These are phyloP conservation scores for Gentiana macrophylla DNA, from an alignment of 257 asterid genomes.

Conservation along the genomic window DNA sequence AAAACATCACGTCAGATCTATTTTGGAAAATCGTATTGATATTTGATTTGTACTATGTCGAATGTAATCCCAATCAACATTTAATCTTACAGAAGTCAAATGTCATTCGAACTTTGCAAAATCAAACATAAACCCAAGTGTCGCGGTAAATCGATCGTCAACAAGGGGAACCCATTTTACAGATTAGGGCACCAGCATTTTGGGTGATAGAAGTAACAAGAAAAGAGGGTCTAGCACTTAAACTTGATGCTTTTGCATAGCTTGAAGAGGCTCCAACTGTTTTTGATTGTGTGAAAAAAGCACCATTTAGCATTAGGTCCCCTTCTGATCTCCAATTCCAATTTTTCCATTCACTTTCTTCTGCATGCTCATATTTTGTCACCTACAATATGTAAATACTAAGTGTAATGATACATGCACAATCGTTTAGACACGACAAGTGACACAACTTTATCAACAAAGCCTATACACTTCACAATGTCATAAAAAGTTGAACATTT, in stretches of 20 bases:
- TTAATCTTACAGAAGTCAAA: no score
- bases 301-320: conserved; percentile 77
- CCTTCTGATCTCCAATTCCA: conserved; percentile 92
- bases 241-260: conserved; percentile 34
- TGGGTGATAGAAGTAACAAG: conserved; percentile 26
- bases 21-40: no score
- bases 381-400: conserved; percentile 25
- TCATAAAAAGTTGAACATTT: no score
- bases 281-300: conserved; percentile 54
- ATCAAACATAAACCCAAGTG: no score
- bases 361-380: conserved; percentile 63
- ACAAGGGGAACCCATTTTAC: conserved; percentile 31
- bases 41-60: no score
- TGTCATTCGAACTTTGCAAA: no score
- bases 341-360: conserved; percentile 48
- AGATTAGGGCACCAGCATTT: conserved; percentile 19
- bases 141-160: conserved; percentile 4
- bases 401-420: no score
- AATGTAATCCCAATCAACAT: no score
- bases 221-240: conserved; percentile 33
- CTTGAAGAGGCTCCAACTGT: conserved; percentile 37
- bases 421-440: no score
- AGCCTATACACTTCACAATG: no score
- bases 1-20: no score
- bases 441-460: no score